Evolutionary conservation across 148 eudicot species (phyloP).

Genomic region (Spergularia marina): DNA sequence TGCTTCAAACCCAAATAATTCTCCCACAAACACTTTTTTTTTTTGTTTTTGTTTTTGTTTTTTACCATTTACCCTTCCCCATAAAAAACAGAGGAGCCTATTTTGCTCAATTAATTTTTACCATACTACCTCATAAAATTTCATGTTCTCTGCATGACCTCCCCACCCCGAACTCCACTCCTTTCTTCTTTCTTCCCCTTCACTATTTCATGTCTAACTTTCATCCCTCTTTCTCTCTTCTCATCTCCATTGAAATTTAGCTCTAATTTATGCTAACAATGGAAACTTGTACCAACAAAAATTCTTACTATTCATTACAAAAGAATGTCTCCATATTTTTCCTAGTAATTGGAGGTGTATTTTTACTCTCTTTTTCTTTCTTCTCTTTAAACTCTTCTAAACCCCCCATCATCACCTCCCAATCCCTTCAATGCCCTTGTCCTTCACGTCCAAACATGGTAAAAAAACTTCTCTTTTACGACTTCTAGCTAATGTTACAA

Average conservation of each 20-base stretch:
- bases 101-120: neutral
- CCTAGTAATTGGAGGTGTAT: conserved; percentile 8
- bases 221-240: neutral
- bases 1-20: no score
- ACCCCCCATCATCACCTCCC: conserved; percentile 5
- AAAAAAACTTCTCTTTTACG: neutral
- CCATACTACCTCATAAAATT: no score
- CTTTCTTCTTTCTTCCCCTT: neutral
- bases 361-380: conserved; percentile 11
- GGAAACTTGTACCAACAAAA: conserved; percentile 10
- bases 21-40: no score
- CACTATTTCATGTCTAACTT: neutral
- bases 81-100: no score
- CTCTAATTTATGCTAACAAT: conserved; percentile 6
- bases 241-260: neutral
- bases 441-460: conserved; percentile 9
- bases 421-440: conserved; percentile 14
- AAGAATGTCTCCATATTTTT: conserved; percentile 13
- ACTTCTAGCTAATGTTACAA: neutral
- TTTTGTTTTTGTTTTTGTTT: no score
- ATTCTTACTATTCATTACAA: conserved; percentile 8
- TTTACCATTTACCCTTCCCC: no score
- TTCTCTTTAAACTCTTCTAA: conserved; percentile 15
- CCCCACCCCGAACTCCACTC: conserved; percentile 23
- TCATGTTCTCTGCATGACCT: conserved; percentile 18